Base-by-base conservation (phyloP, 495 filamentous ascomycete genomes). In the Penicillium verhagenii region DNA sequence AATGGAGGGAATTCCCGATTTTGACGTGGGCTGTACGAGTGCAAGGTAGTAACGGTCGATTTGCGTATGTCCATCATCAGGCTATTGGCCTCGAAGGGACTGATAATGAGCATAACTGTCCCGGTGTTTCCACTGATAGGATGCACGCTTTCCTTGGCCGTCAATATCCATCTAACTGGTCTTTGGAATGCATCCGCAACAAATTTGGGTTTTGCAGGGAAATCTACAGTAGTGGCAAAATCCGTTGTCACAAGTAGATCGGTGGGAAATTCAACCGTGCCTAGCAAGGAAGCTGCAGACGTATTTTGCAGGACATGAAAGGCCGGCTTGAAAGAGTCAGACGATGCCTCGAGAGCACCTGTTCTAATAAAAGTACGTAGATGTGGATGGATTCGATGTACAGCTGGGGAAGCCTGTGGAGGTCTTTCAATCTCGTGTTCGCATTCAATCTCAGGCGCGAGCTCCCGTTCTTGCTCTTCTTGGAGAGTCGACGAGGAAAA, bases 381-480 rank as follows among this genome's bases (percentile, higher is more conserved):
- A 57, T 82, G 73, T 0, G 31, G 25, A 54, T 86, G 75, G 2
- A 86, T 40, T 0, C 4, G 19, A 53, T 86, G 85, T 0, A 6
- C 2, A 0, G 47, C 56, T 0, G 86, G 72, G 8, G 53, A 14
- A 10, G 63, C 66, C 1, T 56, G 18, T 2, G 61, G 59, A 4
- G 86, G 82, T 2, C 70, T 61, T 54, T 87, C 61, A 1, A 83
- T 58, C 29, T 90, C 68, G 11, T 71, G 66, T 53, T 91, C 83
- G 37, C 73, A 69, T 57, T 89, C 80, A 23, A 82, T 72, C 54
- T 90, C 86, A 2, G 81, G 82, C 0, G 80, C 75, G 0, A 90
- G 71, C 57, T 91, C 85, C 0, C 86, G 76, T 62, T 90, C 87
- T 47, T 89, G 86, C 58, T 90, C 86, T 62, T 92, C 86, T 13